Evolutionary conservation across 148 eudicot genomes (phyloP).

Genomic region (Camellia sinensis): DNA sequence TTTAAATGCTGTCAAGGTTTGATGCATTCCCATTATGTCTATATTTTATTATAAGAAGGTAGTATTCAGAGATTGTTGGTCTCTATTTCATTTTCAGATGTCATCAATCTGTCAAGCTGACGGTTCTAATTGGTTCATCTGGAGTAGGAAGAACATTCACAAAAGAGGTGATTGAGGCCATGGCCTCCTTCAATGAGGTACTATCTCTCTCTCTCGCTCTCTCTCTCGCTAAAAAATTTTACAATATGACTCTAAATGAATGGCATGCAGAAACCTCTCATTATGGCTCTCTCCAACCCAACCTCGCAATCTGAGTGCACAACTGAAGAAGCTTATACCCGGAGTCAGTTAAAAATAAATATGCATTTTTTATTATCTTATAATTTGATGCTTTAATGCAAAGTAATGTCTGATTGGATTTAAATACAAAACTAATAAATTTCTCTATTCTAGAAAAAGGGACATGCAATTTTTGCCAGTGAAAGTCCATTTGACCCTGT

Average conservation of each 20-base stretch:
- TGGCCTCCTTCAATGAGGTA: conserved; percentile 76
- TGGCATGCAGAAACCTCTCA: conserved; percentile 55
- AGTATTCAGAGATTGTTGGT: no score
- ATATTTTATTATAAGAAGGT: no score
- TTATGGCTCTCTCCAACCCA: conserved; percentile 93
- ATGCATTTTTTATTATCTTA: background rate
- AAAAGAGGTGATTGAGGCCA: conserved; percentile 77
- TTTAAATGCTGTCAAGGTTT: no score
- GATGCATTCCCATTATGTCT: no score
- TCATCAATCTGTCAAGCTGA: no score
- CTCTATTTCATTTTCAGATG: no score
- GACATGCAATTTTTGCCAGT: conserved; percentile 83
- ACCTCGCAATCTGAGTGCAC: conserved; percentile 95
- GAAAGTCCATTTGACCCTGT: conserved; percentile 92
- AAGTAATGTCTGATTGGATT: background rate
- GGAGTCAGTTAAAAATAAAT: conserved; percentile 60
- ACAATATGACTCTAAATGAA: no score
- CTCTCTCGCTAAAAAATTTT: no score
- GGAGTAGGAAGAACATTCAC: conserved; percentile 86
- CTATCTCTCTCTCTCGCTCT: no score
- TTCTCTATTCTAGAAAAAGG: conserved; percentile 31
- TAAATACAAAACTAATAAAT: conserved; percentile 2
- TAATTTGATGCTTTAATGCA: background rate
- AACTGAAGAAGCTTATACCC: conserved; percentile 88
- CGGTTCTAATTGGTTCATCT: conserved; percentile 92